A percentile compares a stretch with the other conserved stretches of the same genome.
Evolutionary conservation across 2,329 filamentous ascomycete species (phyloP).

Genomic region (Penicillium psychrosexuale): DNA sequence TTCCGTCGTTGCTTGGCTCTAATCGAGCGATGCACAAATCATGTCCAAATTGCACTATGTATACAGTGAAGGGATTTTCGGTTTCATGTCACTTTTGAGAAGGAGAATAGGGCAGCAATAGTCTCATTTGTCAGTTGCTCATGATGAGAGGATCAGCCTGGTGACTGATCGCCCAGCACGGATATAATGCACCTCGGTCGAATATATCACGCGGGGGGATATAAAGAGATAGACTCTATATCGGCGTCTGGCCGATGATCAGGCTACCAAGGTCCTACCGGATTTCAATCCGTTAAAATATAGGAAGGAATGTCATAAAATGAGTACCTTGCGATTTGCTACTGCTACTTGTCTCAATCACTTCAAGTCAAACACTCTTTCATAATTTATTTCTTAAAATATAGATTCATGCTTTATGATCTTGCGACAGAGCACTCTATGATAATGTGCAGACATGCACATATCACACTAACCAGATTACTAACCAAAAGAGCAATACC

Average conservation of each 20-base stretch:
- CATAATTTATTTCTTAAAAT: neutral
- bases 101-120: too few relatives aligned
- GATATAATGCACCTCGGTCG: too few relatives aligned
- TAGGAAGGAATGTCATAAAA: neutral
- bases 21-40: too few relatives aligned
- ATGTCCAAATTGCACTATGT: too few relatives aligned
- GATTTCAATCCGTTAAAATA: neutral
- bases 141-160: too few relatives aligned
- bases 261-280: neutral
- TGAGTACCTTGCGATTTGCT: slow-evolving; percentile 14
- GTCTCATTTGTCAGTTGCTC: too few relatives aligned
- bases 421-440: neutral
- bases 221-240: slow-evolving; percentile 1
- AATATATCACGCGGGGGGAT: too few relatives aligned
- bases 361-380: neutral
- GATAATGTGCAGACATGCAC: neutral
- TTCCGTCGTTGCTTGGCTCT: too few relatives aligned
- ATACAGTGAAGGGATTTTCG: too few relatives aligned
- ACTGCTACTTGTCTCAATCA: neutral
- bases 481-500: neutral
- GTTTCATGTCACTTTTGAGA: too few relatives aligned
- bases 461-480: neutral
- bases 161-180: too few relatives aligned
- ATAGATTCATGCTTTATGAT: neutral
- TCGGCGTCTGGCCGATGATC: neutral